Base-by-base conservation (phyloP, 2,329 filamentous ascomycete species). In the Alternaria triticimaculans region DNA sequence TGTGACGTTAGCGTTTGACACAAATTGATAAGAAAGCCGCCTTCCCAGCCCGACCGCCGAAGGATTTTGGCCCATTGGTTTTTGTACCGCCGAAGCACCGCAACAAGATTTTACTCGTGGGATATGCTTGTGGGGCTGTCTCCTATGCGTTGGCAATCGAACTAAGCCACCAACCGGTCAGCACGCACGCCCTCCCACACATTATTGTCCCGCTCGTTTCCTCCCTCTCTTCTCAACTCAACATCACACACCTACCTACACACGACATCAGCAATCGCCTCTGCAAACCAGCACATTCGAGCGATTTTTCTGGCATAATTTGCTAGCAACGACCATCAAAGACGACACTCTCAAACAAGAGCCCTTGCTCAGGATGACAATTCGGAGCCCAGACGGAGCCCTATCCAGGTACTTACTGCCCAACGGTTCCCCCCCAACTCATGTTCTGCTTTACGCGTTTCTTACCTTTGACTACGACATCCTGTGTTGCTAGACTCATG, bases 371-470 rank as follows among this genome's bases (percentile, higher is more conserved):
- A 81, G 77, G 75, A 81, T 81, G 79, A 78, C 78, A 79, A 76
- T 76, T 81, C 79, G 78, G 78, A 81, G 76, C 75, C 78, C 77
- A 78, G 72, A 78, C 74, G 72, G 73, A 80, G 74, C 75, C 78
- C 72, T 76, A 71, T 75, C 77, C 70, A 81, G 79, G 79, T 81
- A 81, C 76, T 80, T 81, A 81, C 75, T 78, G 76, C 77, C 78
- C 79, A 77, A 75, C 66, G 77, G 76, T 80, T 72, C 70, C 70
- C 68, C 71, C 68, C 71, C 65, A 64, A 67, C 62, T 56, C 63
- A 53, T 51, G 60, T 70, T 72, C 63, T 72, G 67, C 65, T 75
- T 73, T 71, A 59, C 67, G 51, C 60, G 9, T 68, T 72, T 66
- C 63, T 46, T 65, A 62, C 51, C 57, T 63, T 48, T 26, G 26